A percentile compares a stretch with the other conserved stretches of the same genome.
Conservation (phyloP, 176 grass and related monocot genomes). For the Eremochloa ophiuroides region DNA sequence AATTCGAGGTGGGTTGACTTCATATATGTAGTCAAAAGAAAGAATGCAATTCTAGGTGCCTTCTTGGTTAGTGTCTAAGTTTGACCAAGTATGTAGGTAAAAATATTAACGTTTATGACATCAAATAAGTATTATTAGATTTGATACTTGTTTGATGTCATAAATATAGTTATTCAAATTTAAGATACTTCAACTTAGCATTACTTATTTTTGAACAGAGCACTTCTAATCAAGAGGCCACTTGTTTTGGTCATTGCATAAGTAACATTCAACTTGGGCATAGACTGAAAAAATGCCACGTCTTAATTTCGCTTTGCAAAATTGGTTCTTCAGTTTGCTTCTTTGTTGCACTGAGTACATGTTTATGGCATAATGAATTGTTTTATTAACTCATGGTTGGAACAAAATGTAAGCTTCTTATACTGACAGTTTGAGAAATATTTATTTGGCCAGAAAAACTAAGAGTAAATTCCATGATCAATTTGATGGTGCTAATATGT, state of each 20-base stretch:
- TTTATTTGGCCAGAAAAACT: neutral
- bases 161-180: neutral
- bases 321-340: neutral
- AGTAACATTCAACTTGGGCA: neutral
- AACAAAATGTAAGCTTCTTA: neutral
- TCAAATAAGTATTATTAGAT: too few relatives aligned
- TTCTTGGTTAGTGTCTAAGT: neutral
- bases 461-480: neutral
- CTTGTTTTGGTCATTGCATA: neutral
- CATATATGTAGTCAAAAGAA: neutral
- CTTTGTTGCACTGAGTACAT: neutral
- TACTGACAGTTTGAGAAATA: neutral
- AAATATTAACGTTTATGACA: neutral
- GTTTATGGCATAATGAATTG: neutral
- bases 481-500: slow-evolving; percentile 4
- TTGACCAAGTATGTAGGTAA: neutral
- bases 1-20: too few relatives aligned
- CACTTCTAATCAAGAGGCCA: neutral
- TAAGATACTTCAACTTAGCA: too few relatives aligned
- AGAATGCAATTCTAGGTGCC: neutral
- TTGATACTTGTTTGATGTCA: neutral
- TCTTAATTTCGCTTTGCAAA: neutral
- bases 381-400: neutral
- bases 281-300: neutral
- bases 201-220: neutral